Evolutionary conservation across 2,329 filamentous ascomycete species (phyloP), one percentile per base, ranked within the genome.

Genomic region (Cytospora schulzeri): DNA sequence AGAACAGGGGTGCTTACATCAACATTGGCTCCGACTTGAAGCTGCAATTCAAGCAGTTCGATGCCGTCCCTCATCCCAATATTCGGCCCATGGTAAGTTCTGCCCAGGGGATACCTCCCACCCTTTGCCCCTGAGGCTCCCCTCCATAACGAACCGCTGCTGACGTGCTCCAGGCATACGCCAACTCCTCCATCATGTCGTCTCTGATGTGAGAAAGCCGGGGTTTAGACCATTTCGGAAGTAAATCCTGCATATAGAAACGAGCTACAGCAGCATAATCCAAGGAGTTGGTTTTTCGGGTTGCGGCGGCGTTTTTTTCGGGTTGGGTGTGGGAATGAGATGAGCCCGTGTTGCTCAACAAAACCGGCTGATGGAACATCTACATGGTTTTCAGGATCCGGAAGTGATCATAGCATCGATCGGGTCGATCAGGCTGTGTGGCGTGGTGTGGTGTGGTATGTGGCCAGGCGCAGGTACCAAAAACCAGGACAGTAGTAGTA

Each of bases 1-100:
- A 97, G 80, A 99, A 99, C 80, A 95, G 93, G 81, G 95, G 95
- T 69, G 95, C 95, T 22, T 99, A 96, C 78, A 99, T 99, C 85
- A 98, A 99, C 78, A 90, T 99, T 69, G 91, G 91, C 35, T 86
- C 91, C 19, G 91, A 97, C 68, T 92, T 96, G 76, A 96, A 97
- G 83, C 88, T 98, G 71, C 82, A 92, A 45, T 99, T 91, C 79
- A 86, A 95, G 76, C 90, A 97, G 75, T 99, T 99, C 71, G 93
- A 98, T 71, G 95, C 95, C 9, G 95, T 99, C 61, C 93, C 93
- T 67, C 95, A 99, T 81, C 95, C 95, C 15, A 86, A 96, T 73
- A 95, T 99, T 76, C 92, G 91, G 77, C 94, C 95, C 17, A 99
- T 99, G 89, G 89, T 88, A 76, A 76, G 79, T 72, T 54, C 53